Conservation (phyloP, 371 early-diverging fungal genomes). For the Dichotomocladium elegans region DNA sequence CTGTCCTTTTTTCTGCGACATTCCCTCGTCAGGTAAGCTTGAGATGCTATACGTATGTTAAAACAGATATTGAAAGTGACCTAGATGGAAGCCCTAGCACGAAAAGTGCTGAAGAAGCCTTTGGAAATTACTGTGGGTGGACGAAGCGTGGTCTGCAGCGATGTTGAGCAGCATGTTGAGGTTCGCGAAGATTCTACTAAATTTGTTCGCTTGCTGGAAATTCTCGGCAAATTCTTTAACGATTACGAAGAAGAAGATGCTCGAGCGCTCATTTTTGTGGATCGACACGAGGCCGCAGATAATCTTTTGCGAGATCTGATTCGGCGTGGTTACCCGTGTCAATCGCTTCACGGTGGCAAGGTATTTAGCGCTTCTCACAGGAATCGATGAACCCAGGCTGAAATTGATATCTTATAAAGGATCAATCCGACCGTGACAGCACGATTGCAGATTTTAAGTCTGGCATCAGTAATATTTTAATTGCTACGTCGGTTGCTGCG, state of each 20-base stretch:
- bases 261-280: slow-evolving; percentile 89
- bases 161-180: slow-evolving; percentile 89
- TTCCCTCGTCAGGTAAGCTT: slow-evolving; percentile 80
- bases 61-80: neutral
- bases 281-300: slow-evolving; percentile 94
- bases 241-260: slow-evolving; percentile 56
- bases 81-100: slow-evolving; percentile 93
- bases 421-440: slow-evolving; percentile 93
- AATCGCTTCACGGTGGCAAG: slow-evolving; percentile 95
- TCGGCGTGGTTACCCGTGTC: slow-evolving; percentile 87
- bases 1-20: slow-evolving; percentile 95
- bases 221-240: slow-evolving; percentile 77
- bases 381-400: neutral
- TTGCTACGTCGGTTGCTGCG: slow-evolving; percentile 99
- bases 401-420: slow-evolving; percentile 28
- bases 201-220: slow-evolving; percentile 84
- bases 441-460: slow-evolving; percentile 92
- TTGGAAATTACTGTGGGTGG: slow-evolving; percentile 95
- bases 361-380: slow-evolving; percentile 15
- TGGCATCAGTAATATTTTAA: slow-evolving; percentile 82
- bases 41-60: neutral
- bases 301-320: slow-evolving; percentile 81
- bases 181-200: slow-evolving; percentile 83
- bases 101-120: slow-evolving; percentile 86
- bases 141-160: slow-evolving; percentile 82